A percentile compares a stretch with the other conserved stretches of the same genome.
These are phyloP conservation scores for Ophiostoma quercus DNA, from an alignment of 2,329 filamentous ascomycete species.

Conservation along the genomic window DNA sequence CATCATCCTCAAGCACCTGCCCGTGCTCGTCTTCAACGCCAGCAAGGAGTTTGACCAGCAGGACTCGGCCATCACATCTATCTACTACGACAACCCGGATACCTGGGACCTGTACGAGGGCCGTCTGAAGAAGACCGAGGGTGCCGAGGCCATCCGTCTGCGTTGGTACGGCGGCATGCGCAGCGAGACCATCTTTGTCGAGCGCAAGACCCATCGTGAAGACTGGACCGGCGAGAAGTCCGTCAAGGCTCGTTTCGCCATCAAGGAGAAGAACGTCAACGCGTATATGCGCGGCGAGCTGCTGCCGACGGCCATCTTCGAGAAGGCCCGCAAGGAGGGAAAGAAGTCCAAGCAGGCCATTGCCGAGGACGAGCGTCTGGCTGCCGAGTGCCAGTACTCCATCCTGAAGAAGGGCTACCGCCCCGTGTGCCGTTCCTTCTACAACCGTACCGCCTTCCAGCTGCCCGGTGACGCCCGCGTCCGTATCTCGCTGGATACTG, in stretches of 20 bases:
- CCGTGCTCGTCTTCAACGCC: conserved; percentile 93
- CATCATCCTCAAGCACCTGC: conserved; percentile 94
- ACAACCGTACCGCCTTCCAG: conserved; percentile 97
- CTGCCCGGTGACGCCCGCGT: conserved; percentile 92
- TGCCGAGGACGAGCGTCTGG: conserved; percentile 81
- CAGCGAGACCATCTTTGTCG: conserved; percentile 89
- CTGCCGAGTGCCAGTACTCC: conserved; percentile 89
- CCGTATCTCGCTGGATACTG: conserved; percentile 92
- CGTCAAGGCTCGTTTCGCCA: conserved; percentile 89
- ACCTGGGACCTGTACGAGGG: conserved; percentile 93
- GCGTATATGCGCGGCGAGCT: conserved; percentile 79
- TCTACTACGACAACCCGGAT: conserved; percentile 94
- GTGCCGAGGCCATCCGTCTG: conserved; percentile 90
- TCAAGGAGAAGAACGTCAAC: conserved; percentile 98
- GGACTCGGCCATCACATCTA: conserved; percentile 93
- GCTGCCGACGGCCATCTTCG: conserved; percentile 83
- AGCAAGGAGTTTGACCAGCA: conserved; percentile 91
- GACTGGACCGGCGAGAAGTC: conserved; percentile 99
- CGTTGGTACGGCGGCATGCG: conserved; percentile 98
- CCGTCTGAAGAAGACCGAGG: conserved; percentile 94
- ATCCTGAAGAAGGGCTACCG: conserved; percentile 79
- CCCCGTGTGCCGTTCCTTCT: conserved; percentile 92
- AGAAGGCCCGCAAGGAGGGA: conserved; percentile 90
- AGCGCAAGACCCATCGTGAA: conserved; percentile 95
- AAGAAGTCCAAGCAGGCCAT: conserved; percentile 93